These are phyloP conservation scores for Syzygium syzygioides DNA, from an alignment of 441 rosid genomes.

Conservation along the genomic window DNA sequence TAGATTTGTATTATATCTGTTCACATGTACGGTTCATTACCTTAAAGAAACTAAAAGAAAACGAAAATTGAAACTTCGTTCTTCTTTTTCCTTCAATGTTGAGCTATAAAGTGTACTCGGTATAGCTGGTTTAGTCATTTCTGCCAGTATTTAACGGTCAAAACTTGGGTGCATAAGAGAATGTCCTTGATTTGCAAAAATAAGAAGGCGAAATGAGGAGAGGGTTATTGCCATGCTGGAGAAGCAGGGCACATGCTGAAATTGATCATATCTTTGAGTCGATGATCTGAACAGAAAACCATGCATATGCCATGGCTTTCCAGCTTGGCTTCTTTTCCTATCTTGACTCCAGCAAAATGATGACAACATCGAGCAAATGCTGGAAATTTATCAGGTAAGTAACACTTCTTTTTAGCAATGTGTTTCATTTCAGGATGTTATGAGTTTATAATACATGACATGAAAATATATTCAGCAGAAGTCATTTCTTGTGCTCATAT, in stretches of 20 bases:
- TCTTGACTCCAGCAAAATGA: not conserved
- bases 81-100: not conserved
- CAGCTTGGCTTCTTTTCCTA: not conserved
- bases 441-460: not conserved
- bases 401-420: not conserved
- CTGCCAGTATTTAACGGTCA: not conserved
- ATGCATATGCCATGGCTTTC: not conserved
- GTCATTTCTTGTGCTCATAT: not conserved
- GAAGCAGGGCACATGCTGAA: conserved; percentile 3
- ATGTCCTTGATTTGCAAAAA: not conserved
- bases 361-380: not conserved
- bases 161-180: not conserved
- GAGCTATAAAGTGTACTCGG: not conserved
- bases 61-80: not conserved
- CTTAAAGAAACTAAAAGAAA: not conserved
- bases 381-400: not conserved
- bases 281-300: not conserved
- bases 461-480: not conserved
- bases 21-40: not conserved
- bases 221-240: not conserved
- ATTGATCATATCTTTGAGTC: not conserved
- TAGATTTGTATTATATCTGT: not conserved
- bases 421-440: not conserved
- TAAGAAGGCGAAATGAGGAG: not conserved
- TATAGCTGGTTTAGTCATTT: not conserved